Evolutionary conservation across 2,329 filamentous ascomycete genomes (phyloP), one percentile per base, ranked within the genome.

Genomic region (Aspergillus pseudotamarii): DNA sequence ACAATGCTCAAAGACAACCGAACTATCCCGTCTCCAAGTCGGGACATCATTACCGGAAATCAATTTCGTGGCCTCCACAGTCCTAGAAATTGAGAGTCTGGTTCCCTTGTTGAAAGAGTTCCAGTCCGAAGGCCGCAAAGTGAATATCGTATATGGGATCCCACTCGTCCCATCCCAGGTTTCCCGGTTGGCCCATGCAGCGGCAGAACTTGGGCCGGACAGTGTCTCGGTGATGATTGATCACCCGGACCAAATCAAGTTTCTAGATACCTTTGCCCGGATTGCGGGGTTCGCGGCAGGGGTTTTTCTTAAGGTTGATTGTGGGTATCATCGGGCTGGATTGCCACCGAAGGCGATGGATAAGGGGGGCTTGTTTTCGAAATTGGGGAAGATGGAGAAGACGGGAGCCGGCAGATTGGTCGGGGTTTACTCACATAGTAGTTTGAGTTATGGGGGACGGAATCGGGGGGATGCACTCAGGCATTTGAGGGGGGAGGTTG

Each of bases 271-370:
- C 6, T 78, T 84, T 53, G 73, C 80, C 46, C 70, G 75, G 4
- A 69, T 78, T 1, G 80, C 81, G 1, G 84, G 82, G 57, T 77
- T 72, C 19, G 74, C 79, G 1, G 85, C 88, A 3, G 82, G 81
- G 0, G 80, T 91, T 16, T 91, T 89, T 71, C 80, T 94, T 70
- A 94, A 94, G 70, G 85, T 94, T 45, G 91, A 94, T 73, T 88
- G 91, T 57, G 90, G 91, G 12, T 88, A 88, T 68, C 83, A 88
- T 71, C 88, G 92, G 19, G 91, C 91, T 0, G 92, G 92, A 23
- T 82, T 93, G 0, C 71, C 81, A 1, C 84, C 86, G 0, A 73
- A 78, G 8, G 85, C 86, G 0, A 68, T 72, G 16, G 76, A 76
- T 41, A 77, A 78, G 67, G 65, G 70, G 36, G 70, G 71, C 0